A percentile compares a stretch with the other conserved stretches of the same genome.
These are phyloP conservation scores for Aspergillus jensenii DNA, from an alignment of 2,329 filamentous ascomycete species.

Conservation along the genomic window DNA sequence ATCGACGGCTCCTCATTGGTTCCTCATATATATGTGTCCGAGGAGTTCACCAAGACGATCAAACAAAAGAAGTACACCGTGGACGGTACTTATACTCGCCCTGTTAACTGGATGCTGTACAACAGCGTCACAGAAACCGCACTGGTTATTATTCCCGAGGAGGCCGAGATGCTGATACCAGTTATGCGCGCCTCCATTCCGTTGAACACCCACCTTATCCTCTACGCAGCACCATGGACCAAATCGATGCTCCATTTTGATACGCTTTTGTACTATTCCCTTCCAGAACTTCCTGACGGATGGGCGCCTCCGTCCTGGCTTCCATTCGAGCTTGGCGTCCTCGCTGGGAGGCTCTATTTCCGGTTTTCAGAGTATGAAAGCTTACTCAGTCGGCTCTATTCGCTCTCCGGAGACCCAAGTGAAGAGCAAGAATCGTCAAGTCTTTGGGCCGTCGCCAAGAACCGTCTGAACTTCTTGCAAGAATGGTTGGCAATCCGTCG, in stretches of 20 bases:
- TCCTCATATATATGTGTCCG: conserved; percentile 11
- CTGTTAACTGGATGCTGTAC: conserved; percentile 64
- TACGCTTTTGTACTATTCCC: conserved; percentile 51
- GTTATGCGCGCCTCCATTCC: conserved; percentile 31
- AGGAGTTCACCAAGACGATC: conserved; percentile 15
- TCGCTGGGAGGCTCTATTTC: conserved; percentile 60
- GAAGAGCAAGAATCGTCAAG: conserved; percentile 1
- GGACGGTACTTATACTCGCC: conserved; percentile 14
- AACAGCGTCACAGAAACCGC: conserved; percentile 48
- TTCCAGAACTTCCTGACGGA: conserved; percentile 47
- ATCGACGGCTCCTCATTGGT: conserved; percentile 1
- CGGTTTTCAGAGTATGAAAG: conserved; percentile 25
- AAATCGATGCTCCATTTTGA: conserved; percentile 62
- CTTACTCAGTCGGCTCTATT: not conserved
- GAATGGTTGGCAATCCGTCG: conserved; percentile 35
- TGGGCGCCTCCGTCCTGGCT: conserved; percentile 55
- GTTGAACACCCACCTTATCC: conserved; percentile 47
- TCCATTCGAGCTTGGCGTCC: conserved; percentile 58
- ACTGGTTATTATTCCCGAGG: conserved; percentile 62
- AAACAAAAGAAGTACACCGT: not conserved
- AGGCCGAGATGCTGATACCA: conserved; percentile 58
- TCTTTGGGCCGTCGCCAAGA: conserved; percentile 7
- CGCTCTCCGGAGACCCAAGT: not conserved
- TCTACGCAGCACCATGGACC: conserved; percentile 62
- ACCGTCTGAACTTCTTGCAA: conserved; percentile 29